A percentile compares a stretch with the other conserved stretches of the same genome.
These are phyloP conservation scores for Diutina siamensis DNA, from an alignment of 1,139 yeast species.

Conservation along the genomic window DNA sequence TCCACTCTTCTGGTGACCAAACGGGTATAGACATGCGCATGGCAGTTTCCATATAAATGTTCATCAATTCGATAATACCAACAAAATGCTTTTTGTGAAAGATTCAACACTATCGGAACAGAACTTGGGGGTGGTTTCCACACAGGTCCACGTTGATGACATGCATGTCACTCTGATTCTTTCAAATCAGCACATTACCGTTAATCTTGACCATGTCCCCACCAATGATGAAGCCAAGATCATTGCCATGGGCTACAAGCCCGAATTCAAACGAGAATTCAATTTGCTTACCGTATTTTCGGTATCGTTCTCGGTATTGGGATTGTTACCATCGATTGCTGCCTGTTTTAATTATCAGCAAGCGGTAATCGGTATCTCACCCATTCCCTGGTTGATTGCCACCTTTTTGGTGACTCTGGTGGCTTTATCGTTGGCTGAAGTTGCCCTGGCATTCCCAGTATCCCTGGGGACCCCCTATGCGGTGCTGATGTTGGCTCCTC, in stretches of 20 bases:
- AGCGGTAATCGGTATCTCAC: conserved; percentile 40
- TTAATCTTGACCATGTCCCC: conserved; percentile 37
- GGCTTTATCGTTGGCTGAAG: conserved; percentile 37
- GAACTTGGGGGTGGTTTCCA: background rate
- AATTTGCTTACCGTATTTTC: conserved; percentile 50
- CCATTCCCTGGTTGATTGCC: conserved; percentile 45
- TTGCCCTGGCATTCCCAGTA: conserved; percentile 37
- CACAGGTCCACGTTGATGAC: conserved; percentile 18
- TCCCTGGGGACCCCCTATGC: conserved; percentile 40
- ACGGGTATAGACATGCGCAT: too few species aligned
- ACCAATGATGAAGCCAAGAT: conserved; percentile 45
- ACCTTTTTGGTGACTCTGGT: conserved; percentile 39
- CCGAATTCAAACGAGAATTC: conserved; percentile 62
- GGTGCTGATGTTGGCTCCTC: conserved; percentile 42
- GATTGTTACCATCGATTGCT: conserved; percentile 60
- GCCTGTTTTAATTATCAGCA: conserved; percentile 45
- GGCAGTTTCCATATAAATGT: too few species aligned
- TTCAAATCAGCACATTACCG: conserved; percentile 26
- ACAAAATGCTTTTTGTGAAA: too few species aligned
- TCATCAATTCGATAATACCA: too few species aligned
- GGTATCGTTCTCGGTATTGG: conserved; percentile 63
- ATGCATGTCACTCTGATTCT: conserved; percentile 27
- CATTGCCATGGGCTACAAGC: conserved; percentile 60
- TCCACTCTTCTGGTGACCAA: too few species aligned
- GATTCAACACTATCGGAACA: too few species aligned